Percentiles rank a stretch among this genome's conserved stretches.
Evolutionary conservation across 2,329 filamentous ascomycete genomes (phyloP).

Genomic region (Metarhizium guizhouense): DNA sequence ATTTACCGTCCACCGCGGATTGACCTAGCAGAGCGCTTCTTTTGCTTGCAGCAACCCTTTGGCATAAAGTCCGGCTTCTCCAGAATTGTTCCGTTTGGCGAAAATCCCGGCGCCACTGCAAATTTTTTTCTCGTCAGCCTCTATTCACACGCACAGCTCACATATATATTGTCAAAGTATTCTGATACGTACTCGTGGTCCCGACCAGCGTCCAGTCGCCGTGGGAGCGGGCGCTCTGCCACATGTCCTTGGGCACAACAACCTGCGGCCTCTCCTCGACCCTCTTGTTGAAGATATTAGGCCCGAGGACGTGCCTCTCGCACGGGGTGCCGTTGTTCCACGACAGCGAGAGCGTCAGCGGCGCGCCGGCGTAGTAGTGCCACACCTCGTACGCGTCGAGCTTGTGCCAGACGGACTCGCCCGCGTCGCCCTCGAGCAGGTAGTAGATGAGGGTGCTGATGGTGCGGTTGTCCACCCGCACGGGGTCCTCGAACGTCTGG

Average conservation of each 20-base stretch:
- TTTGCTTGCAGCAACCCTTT: too few relatives aligned
- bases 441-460: constrained; percentile 44
- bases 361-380: constrained; percentile 46
- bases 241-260: constrained; percentile 27
- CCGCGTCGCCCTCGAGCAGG: constrained; percentile 33
- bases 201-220: constrained; percentile 43
- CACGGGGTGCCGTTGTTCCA: constrained; percentile 30
- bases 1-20: too few relatives aligned
- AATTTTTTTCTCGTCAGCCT: fast-evolving
- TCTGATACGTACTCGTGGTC: not conserved
- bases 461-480: constrained; percentile 24
- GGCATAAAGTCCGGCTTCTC: not conserved
- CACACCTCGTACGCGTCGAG: constrained; percentile 38
- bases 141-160: too few relatives aligned
- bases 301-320: constrained; percentile 28
- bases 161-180: too few relatives aligned
- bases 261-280: constrained; percentile 32
- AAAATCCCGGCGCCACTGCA: not conserved
- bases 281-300: constrained; percentile 26
- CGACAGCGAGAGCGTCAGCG: constrained; percentile 35
- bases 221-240: constrained; percentile 36
- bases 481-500: constrained; percentile 35
- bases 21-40: too few relatives aligned
- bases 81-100: not conserved
- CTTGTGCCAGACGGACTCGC: constrained; percentile 40